These are phyloP conservation scores for Esteya vermicola DNA, from an alignment of 2,329 filamentous ascomycete species.

Conservation along the genomic window DNA sequence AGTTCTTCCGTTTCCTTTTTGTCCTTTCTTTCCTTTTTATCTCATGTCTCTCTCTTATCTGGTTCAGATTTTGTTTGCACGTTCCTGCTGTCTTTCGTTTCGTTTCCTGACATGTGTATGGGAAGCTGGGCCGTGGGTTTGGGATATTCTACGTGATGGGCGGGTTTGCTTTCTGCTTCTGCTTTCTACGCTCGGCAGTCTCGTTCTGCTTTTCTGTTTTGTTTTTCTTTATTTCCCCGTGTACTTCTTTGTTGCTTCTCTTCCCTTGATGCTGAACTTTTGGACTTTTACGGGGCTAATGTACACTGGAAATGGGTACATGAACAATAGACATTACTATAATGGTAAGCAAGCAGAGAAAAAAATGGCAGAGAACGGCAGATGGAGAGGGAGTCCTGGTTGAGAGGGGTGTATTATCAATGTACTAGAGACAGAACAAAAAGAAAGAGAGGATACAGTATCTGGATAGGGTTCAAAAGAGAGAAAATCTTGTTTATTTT, in stretches of 20 bases:
- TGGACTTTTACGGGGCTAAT: neutral
- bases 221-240: neutral
- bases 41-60: neutral
- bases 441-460: neutral
- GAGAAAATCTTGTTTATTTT: neutral
- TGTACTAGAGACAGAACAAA: neutral
- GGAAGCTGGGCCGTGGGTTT: neutral
- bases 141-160: neutral
- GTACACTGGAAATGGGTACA: neutral
- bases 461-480: neutral
- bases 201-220: neutral
- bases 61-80: neutral
- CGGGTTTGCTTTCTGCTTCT: too few relatives aligned
- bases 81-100: neutral
- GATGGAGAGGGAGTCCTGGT: too few relatives aligned
- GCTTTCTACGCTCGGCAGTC: too few relatives aligned
- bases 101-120: neutral
- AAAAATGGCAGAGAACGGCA: too few relatives aligned
- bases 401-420: too few relatives aligned
- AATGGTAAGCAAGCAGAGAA: too few relatives aligned
- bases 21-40: constrained; percentile 1
- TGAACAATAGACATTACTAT: neutral
- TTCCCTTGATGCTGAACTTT: neutral
- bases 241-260: too few relatives aligned
- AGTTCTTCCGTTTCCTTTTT: neutral